Percentiles rank a stretch among this genome's conserved stretches.
phyloP scores from a whole-genome alignment of 164 flowering plant species.

The Aristolochia californica region DNA sequence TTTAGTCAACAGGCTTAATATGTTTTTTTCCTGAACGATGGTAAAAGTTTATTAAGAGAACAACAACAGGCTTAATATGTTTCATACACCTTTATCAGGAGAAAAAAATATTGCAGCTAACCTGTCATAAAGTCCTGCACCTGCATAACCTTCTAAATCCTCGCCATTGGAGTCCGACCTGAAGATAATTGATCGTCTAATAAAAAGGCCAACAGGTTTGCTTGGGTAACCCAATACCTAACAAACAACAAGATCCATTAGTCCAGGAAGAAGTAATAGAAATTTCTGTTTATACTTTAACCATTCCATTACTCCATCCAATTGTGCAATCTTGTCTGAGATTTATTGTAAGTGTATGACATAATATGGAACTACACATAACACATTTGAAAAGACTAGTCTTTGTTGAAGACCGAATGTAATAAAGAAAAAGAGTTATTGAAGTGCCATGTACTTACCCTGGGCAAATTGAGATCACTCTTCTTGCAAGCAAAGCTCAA shows the following conservation, averaged over 20 bases:
- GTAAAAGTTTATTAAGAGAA: neutral
- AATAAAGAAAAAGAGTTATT: neutral
- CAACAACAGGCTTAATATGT: no score
- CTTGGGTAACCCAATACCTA: slow-evolving; percentile 94
- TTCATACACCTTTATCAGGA: no score
- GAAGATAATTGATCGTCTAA: slow-evolving; percentile 79
- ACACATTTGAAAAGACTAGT: no score
- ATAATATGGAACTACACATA: no score
- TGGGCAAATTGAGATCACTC: slow-evolving; percentile 57
- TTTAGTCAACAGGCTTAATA: no score
- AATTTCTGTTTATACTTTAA: no score
- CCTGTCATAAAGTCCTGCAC: slow-evolving; percentile 99
- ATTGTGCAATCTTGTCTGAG: no score
- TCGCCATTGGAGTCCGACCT: slow-evolving; percentile 98
- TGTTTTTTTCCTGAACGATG: no score
- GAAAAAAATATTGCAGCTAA: slow-evolving; percentile 14
- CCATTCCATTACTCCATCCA: no score
- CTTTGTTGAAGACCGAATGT: no score
- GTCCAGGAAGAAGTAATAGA: neutral
- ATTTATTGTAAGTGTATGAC: no score
- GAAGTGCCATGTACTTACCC: slow-evolving; percentile 37
- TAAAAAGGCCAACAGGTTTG: slow-evolving; percentile 89
- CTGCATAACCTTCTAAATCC: slow-evolving; percentile 98
- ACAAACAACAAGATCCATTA: slow-evolving; percentile 5
- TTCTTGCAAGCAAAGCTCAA: slow-evolving; percentile 85